phyloP scores from a whole-genome alignment of 257 asterid genomes.

The Solanum okadae region DNA sequence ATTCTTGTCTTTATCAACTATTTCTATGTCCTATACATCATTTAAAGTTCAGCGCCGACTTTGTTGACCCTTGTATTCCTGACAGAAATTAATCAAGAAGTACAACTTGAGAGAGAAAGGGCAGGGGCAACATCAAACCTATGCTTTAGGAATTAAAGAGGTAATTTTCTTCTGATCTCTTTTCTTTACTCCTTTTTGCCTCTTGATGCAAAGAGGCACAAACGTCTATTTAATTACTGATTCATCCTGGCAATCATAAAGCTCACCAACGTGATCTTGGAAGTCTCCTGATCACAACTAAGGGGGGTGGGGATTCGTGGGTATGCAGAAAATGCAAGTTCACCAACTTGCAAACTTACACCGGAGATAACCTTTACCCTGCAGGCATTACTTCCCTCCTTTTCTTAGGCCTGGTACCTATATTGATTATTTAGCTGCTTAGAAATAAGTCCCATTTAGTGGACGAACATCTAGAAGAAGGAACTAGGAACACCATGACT shows the following conservation, averaged over 20 bases:
- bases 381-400: background rate
- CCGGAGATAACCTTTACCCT: background rate
- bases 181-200: background rate
- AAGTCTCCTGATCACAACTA: background rate
- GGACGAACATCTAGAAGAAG: background rate
- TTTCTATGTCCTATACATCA: background rate
- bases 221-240: background rate
- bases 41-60: background rate
- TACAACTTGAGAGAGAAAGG: slow-evolving; percentile 78
- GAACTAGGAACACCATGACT: background rate
- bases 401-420: background rate
- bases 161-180: slow-evolving; percentile 23
- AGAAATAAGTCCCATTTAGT: background rate
- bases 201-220: background rate
- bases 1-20: background rate
- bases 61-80: background rate
- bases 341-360: background rate
- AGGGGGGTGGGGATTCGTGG: background rate
- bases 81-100: slow-evolving; percentile 64
- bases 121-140: slow-evolving; percentile 91
- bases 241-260: background rate
- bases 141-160: slow-evolving; percentile 98
- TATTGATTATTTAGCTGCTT: background rate
- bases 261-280: background rate
- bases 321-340: background rate